Percentiles rank a stretch among this genome's conserved stretches.
Evolutionary conservation across 805 yeast species (phyloP).

Genomic region (Maudiozyma serrabonitensis): DNA sequence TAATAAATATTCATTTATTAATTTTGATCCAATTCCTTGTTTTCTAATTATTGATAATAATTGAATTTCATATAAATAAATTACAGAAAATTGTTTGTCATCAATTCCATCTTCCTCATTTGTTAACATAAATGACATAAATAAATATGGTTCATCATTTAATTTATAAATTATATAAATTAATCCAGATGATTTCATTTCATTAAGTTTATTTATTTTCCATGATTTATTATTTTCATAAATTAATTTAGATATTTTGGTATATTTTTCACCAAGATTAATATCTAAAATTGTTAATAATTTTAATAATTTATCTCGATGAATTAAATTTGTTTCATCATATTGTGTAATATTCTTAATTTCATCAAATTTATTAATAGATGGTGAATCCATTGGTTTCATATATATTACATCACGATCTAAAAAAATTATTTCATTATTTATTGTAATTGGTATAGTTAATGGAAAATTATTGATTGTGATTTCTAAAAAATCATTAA

Average conservation of each 20-base stretch:
- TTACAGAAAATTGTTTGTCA: conserved; percentile 7
- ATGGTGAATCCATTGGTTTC: background rate
- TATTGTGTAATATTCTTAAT: background rate
- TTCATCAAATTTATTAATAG: background rate
- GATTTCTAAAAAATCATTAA: background rate
- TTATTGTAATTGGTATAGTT: background rate
- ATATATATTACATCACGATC: conserved; percentile 3
- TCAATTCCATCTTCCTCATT: conserved; percentile 17
- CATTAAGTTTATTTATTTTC: conserved; percentile 20
- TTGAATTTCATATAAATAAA: conserved; percentile 28
- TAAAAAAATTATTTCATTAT: background rate
- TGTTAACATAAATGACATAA: conserved; percentile 21
- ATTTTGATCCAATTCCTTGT: conserved; percentile 14
- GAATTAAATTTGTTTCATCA: background rate
- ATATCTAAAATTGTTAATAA: conserved; percentile 13
- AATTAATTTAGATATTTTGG: conserved; percentile 8
- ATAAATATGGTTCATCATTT: conserved; percentile 6
- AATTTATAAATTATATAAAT: conserved; percentile 19
- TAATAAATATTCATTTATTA: conserved; percentile 5
- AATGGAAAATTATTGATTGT: conserved; percentile 3
- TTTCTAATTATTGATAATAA: conserved; percentile 10
- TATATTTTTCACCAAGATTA: conserved; percentile 19
- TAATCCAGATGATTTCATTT: conserved; percentile 21
- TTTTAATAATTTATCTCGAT: background rate
- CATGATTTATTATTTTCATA: conserved; percentile 18